Conservation (phyloP, 2,329 filamentous ascomycete species). For the Pyrenophora tritici-repentis region DNA sequence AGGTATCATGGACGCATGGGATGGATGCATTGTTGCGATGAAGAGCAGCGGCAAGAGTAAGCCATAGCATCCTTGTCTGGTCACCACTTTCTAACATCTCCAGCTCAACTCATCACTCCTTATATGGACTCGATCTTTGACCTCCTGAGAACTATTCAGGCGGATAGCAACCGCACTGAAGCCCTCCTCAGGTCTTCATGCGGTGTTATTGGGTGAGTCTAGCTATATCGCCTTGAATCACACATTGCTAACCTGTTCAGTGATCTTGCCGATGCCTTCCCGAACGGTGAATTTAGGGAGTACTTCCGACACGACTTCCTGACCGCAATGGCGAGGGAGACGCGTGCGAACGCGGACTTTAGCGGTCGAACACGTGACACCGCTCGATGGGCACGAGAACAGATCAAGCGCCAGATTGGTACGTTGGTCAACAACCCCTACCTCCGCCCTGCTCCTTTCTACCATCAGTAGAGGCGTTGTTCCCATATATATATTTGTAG, state of each 20-base stretch:
- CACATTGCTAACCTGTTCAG: constrained; percentile 57
- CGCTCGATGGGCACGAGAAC: constrained; percentile 94
- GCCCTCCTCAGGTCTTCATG: constrained; percentile 90
- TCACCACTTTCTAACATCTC: constrained; percentile 31
- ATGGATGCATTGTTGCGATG: constrained; percentile 93
- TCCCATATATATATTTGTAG: constrained; percentile 20
- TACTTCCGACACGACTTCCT: constrained; percentile 93
- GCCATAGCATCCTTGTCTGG: constrained; percentile 34
- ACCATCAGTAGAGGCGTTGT: not conserved
- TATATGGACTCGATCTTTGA: constrained; percentile 87
- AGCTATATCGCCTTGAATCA: constrained; percentile 7
- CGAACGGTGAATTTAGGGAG: constrained; percentile 80
- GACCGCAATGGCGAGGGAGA: constrained; percentile 86
- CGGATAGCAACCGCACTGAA: constrained; percentile 88
- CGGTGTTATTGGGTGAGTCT: constrained; percentile 90
- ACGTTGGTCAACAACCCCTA: constrained; percentile 26
- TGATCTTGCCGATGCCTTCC: constrained; percentile 92
- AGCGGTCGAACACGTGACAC: constrained; percentile 85
- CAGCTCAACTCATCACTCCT: constrained; percentile 72
- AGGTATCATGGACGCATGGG: constrained; percentile 99
- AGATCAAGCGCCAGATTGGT: constrained; percentile 86
- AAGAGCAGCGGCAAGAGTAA: constrained; percentile 78
- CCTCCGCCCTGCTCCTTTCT: constrained; percentile 9
- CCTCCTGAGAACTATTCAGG: constrained; percentile 78
- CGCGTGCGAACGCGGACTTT: constrained; percentile 86